A percentile compares a stretch with the other conserved stretches of the same genome.
Evolutionary conservation across 305 asterid species (phyloP).

Genomic region (Fraxinus latifolia): DNA sequence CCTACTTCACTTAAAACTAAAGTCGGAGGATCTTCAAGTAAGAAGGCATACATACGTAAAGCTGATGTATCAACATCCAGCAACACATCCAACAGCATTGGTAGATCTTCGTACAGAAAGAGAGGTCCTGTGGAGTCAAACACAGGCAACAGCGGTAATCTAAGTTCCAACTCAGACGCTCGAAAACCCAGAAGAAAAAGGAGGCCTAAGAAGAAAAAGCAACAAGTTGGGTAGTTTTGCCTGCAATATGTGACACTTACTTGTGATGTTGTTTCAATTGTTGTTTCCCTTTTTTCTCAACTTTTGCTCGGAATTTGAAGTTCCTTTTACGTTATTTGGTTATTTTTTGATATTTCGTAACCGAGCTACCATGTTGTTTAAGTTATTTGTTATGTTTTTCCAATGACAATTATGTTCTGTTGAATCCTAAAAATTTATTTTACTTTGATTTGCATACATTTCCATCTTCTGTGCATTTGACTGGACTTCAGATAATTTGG

Average conservation of each 20-base stretch:
- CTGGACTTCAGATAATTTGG: background rate
- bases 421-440: background rate
- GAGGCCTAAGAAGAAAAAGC: slow-evolving; percentile 69
- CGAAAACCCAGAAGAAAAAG: slow-evolving; percentile 84
- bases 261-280: background rate
- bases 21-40: slow-evolving; percentile 52
- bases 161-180: slow-evolving; percentile 83
- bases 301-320: background rate
- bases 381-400: background rate
- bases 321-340: background rate
- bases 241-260: background rate
- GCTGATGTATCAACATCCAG: slow-evolving; percentile 61
- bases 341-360: background rate
- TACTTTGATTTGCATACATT: background rate
- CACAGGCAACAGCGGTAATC: slow-evolving; percentile 65
- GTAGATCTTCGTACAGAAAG: slow-evolving; percentile 40
- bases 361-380: background rate
- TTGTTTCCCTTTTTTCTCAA: background rate
- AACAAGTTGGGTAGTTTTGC: slow-evolving; percentile 27
- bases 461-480: background rate
- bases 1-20: slow-evolving; percentile 41
- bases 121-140: slow-evolving; percentile 50
- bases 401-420: background rate
- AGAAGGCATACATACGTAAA: slow-evolving; percentile 34
- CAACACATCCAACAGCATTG: slow-evolving; percentile 63